A percentile compares a stretch with the other conserved stretches of the same genome.
Evolutionary conservation across 1,284 basidiomycete genomes (phyloP).

Genomic region (Xanthoconium separans): DNA sequence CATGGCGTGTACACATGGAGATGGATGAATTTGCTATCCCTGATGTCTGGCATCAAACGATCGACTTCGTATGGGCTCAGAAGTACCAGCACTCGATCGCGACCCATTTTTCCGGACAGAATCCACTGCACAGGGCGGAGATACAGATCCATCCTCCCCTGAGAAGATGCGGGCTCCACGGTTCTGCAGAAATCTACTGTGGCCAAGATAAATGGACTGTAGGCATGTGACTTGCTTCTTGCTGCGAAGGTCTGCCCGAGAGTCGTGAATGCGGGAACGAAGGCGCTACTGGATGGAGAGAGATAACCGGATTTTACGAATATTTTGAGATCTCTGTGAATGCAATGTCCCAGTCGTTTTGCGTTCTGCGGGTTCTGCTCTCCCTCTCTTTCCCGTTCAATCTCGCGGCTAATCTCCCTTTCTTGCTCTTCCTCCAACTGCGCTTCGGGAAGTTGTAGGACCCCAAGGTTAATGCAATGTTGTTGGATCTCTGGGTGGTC

Average conservation of each 20-base stretch:
- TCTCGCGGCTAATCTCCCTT: not conserved
- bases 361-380: not conserved
- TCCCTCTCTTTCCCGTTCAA: not conserved
- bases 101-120: conserved; percentile 20
- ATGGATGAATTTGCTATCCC: conserved; percentile 29
- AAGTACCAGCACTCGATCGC: conserved; percentile 28
- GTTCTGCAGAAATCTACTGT: not conserved
- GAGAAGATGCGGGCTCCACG: not conserved
- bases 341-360: conserved; percentile 5
- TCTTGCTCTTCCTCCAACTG: not conserved
- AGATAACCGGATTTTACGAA: conserved; percentile 23
- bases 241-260: conserved; percentile 1
- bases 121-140: conserved; percentile 46
- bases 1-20: conserved; percentile 44
- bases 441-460: not conserved
- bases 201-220: conserved; percentile 5
- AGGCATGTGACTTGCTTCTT: not conserved
- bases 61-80: conserved; percentile 47
- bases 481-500: not conserved
- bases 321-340: conserved; percentile 14
- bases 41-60: conserved; percentile 38
- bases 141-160: conserved; percentile 24
- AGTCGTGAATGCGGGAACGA: conserved; percentile 4
- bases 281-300: not conserved
- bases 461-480: not conserved